Percentiles rank a stretch among this genome's conserved stretches.
Evolutionary conservation across 148 eudicot species (phyloP).

Genomic region (Simmondsia chinensis): DNA sequence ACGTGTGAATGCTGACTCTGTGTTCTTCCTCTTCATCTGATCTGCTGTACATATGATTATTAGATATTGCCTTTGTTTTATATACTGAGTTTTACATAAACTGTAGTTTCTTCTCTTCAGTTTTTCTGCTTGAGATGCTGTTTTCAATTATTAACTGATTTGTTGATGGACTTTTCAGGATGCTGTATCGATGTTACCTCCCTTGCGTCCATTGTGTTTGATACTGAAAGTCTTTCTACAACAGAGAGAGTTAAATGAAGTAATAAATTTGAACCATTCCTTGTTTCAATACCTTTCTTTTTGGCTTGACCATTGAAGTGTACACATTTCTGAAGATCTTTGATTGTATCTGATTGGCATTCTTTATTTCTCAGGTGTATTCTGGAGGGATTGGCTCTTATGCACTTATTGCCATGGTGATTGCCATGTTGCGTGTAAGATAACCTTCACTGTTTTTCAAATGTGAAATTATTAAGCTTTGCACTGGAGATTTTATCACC

Average conservation of each 20-base stretch:
- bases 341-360: neutral
- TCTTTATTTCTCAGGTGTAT: conserved; percentile 46
- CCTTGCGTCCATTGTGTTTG: conserved; percentile 84
- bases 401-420: conserved; percentile 91
- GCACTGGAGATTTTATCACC: too few species aligned
- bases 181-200: conserved; percentile 73
- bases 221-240: conserved; percentile 91
- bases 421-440: conserved; percentile 87
- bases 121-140: neutral
- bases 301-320: too few species aligned
- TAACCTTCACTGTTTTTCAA: neutral
- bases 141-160: neutral
- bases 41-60: too few species aligned
- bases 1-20: too few species aligned
- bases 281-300: too few species aligned
- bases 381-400: conserved; percentile 95
- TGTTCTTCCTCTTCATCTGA: too few species aligned
- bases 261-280: conserved; percentile 11
- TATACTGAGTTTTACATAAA: too few species aligned
- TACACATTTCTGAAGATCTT: too few species aligned
- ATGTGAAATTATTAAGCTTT: too few species aligned
- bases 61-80: too few species aligned
- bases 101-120: too few species aligned
- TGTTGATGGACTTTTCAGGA: conserved; percentile 31
- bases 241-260: conserved; percentile 96